Conservation (phyloP, 2,329 filamentous ascomycete species). For the Uncinocarpus reesii region DNA sequence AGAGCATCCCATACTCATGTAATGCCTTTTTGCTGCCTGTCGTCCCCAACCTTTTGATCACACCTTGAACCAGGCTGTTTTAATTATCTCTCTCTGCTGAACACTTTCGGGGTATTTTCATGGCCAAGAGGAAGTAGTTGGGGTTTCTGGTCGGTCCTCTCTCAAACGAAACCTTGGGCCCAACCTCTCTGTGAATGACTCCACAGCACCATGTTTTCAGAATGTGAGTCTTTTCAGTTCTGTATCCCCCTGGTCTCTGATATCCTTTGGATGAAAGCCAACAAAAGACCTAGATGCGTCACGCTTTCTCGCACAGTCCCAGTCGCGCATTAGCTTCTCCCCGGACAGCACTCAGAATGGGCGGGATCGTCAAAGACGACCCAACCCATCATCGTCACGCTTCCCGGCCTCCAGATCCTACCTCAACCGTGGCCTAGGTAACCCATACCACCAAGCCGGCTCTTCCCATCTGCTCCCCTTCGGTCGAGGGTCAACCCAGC, state of each 20-base stretch:
- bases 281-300: conserved; percentile 65
- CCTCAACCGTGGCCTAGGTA: conserved; percentile 48
- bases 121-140: background rate
- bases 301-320: conserved; percentile 89
- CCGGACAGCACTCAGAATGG: conserved; percentile 43
- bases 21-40: conserved; percentile 1
- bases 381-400: conserved; percentile 37
- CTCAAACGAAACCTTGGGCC: background rate
- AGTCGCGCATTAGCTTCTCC: conserved; percentile 75
- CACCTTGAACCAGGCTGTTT: conserved; percentile 1
- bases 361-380: conserved; percentile 40
- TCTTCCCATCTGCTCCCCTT: conserved; percentile 72
- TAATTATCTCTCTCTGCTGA: conserved; percentile 3
- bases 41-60: conserved; percentile 5
- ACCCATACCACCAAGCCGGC: conserved; percentile 62
- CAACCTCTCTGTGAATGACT: conserved; percentile 3
- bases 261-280: background rate
- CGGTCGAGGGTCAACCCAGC: conserved; percentile 59
- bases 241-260: background rate
- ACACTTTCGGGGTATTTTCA: background rate
- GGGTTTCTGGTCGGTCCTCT: background rate
- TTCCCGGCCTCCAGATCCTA: conserved; percentile 42
- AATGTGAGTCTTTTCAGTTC: conserved; percentile 15
- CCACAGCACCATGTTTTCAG: conserved; percentile 17
- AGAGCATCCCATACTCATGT: background rate